phyloP scores from a whole-genome alignment of 352 stramenopile species.

The Phytophthora hibernalis region DNA sequence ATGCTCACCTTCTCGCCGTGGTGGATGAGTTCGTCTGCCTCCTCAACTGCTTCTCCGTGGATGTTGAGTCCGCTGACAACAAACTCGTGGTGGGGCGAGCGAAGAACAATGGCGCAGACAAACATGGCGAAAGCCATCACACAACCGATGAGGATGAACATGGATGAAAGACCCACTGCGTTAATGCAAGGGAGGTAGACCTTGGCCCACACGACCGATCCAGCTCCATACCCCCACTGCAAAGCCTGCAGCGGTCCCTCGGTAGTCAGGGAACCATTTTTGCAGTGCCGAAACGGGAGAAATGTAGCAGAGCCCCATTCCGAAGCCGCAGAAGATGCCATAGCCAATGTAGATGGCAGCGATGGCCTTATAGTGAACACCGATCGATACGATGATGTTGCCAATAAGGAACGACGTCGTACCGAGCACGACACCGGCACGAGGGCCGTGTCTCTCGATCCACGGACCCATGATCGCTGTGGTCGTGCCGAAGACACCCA shows the following conservation, averaged over 20 bases:
- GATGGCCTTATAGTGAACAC: constrained; percentile 54
- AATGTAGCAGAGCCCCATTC: constrained; percentile 74
- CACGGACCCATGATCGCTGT: constrained; percentile 67
- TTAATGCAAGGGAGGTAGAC: constrained; percentile 61
- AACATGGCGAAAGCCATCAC: constrained; percentile 51
- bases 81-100: constrained; percentile 58
- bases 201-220: constrained; percentile 65
- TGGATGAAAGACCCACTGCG: constrained; percentile 50
- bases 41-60: constrained; percentile 53
- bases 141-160: constrained; percentile 52
- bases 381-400: constrained; percentile 60
- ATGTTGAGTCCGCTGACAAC: constrained; percentile 60
- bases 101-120: constrained; percentile 47
- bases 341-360: constrained; percentile 66
- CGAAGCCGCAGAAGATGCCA: constrained; percentile 63
- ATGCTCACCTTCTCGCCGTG: constrained; percentile 47
- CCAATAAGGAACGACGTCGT: constrained; percentile 55
- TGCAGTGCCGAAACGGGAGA: constrained; percentile 69
- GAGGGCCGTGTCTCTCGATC: constrained; percentile 64
- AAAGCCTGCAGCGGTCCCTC: constrained; percentile 64
- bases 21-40: constrained; percentile 36
- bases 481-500: constrained; percentile 63
- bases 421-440: constrained; percentile 49
- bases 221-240: constrained; percentile 66
- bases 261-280: constrained; percentile 79